A percentile compares a stretch with the other conserved stretches of the same genome.
Evolutionary conservation across 306 rosid genomes (phyloP).

Genomic region (Nissolia schottii): DNA sequence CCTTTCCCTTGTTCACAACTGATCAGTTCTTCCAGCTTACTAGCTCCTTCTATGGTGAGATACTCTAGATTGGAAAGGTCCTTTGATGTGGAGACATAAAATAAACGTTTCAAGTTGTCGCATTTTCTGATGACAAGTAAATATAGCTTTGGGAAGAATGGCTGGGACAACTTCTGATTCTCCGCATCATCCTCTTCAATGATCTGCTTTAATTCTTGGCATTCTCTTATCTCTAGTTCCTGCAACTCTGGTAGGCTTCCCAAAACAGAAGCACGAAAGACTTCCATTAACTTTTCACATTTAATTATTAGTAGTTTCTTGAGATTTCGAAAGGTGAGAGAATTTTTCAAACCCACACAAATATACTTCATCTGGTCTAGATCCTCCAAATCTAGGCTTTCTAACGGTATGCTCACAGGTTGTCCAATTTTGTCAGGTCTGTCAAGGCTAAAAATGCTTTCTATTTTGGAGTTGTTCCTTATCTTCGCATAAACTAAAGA

Average conservation of each 20-base stretch:
- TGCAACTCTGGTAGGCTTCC: slow-evolving; percentile 11
- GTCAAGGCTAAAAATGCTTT: neutral
- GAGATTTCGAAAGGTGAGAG: neutral
- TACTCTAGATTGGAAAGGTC: neutral
- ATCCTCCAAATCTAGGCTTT: fast-evolving
- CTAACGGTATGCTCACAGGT: neutral
- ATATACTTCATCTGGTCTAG: neutral
- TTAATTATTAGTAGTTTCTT: fast-evolving
- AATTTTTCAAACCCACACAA: neutral
- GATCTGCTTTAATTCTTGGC: slow-evolving; percentile 16
- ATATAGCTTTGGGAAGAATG: neutral
- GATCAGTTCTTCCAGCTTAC: neutral
- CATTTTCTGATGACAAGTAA: neutral
- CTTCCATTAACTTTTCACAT: neutral
- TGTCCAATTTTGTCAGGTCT: neutral
- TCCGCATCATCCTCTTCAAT: neutral
- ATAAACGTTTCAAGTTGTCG: neutral
- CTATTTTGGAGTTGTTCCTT: neutral
- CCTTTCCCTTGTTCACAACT: neutral
- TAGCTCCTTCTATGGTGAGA: neutral
- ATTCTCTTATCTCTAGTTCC: neutral
- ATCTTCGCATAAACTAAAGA: neutral
- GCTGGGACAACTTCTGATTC: neutral
- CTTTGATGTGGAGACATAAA: neutral
- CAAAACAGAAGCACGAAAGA: neutral